A percentile compares a stretch with the other conserved stretches of the same genome.
Evolutionary conservation across 1,284 basidiomycete genomes (phyloP).

Genomic region (Ustilago shanxiensis): DNA sequence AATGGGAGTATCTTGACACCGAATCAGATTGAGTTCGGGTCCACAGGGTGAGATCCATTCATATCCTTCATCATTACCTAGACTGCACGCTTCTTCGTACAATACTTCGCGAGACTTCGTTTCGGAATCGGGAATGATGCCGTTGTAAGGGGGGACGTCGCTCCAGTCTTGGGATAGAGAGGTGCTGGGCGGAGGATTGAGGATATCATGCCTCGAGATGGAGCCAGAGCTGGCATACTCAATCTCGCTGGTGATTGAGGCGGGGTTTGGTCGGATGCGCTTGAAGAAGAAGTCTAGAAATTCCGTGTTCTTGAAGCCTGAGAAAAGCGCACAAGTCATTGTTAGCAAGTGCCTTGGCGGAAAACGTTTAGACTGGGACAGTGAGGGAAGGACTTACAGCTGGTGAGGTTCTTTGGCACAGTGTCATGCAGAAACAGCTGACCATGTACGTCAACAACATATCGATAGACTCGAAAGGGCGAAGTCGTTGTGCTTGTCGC

Average conservation of each 20-base stretch:
- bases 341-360: neutral
- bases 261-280: constrained; percentile 40
- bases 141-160: constrained; percentile 29
- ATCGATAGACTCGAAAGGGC: constrained; percentile 59
- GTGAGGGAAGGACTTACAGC: constrained; percentile 25
- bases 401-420: constrained; percentile 68
- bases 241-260: constrained; percentile 1
- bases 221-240: constrained; percentile 11
- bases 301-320: constrained; percentile 38
- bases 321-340: neutral
- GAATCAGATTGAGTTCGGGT: constrained; percentile 65
- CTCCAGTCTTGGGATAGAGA: constrained; percentile 23
- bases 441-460: constrained; percentile 68
- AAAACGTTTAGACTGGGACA: neutral
- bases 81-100: constrained; percentile 13
- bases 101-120: constrained; percentile 15
- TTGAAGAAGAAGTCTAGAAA: constrained; percentile 62
- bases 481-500: neutral
- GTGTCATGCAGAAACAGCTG: constrained; percentile 68
- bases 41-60: constrained; percentile 66
- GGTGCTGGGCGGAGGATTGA: constrained; percentile 7
- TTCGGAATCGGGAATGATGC: constrained; percentile 16
- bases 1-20: constrained; percentile 66
- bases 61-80: constrained; percentile 54
- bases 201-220: constrained; percentile 40